Evolutionary conservation across 305 asterid genomes (phyloP).

Genomic region (Rubia peregrina): DNA sequence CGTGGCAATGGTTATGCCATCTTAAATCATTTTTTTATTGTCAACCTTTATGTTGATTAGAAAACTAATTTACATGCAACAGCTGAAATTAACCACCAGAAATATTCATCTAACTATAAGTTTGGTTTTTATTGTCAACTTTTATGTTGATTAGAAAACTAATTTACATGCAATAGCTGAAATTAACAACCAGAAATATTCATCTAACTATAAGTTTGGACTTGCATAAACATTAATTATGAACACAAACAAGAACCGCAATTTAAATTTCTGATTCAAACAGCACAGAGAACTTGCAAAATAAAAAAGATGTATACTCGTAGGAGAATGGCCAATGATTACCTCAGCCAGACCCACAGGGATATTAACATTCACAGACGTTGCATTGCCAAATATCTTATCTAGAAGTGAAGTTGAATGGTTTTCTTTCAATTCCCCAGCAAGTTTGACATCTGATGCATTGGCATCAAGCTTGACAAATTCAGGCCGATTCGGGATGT

Average conservation of each 20-base stretch:
- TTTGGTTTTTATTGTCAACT: not conserved
- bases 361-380: conserved; percentile 32
- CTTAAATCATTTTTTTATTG: not conserved
- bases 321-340: conserved; percentile 10
- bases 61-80: not conserved
- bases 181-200: not conserved
- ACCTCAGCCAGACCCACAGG: conserved; percentile 45
- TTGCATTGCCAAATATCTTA: conserved; percentile 57
- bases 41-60: not conserved
- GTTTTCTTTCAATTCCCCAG: conserved; percentile 33
- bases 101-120: too few species aligned
- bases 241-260: not conserved
- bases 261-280: not conserved
- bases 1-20: not conserved
- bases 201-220: not conserved
- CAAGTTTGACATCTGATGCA: conserved; percentile 34
- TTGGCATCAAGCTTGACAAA: conserved; percentile 30
- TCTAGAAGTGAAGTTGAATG: conserved; percentile 52
- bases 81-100: not conserved
- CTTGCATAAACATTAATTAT: not conserved
- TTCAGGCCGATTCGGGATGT: conserved; percentile 31
- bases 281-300: not conserved
- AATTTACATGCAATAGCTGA: not conserved
- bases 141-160: not conserved
- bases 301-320: conserved; percentile 1